phyloP scores from a whole-genome alignment of 805 yeast genomes.

The Metschnikowia borealis region DNA sequence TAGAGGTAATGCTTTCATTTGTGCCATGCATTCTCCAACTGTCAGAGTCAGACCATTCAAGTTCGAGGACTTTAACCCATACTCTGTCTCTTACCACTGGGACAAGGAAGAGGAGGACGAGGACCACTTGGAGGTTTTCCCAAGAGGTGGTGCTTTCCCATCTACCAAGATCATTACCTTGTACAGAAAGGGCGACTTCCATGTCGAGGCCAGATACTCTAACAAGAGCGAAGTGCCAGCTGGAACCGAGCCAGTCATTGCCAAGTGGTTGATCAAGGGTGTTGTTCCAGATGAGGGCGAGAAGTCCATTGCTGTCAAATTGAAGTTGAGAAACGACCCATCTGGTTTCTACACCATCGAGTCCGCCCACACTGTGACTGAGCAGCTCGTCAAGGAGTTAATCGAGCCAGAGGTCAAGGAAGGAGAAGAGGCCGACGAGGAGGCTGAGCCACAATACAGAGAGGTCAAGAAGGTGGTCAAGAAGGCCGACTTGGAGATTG shows the following conservation, averaged over 20 bases:
- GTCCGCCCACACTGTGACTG: slow-evolving; percentile 92
- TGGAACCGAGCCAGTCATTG: slow-evolving; percentile 62
- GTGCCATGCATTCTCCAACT: slow-evolving; percentile 99
- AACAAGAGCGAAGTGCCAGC: slow-evolving; percentile 67
- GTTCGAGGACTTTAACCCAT: slow-evolving; percentile 90
- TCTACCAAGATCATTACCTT: slow-evolving; percentile 92
- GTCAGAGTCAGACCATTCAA: slow-evolving; percentile 98
- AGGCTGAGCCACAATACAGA: slow-evolving; percentile 79
- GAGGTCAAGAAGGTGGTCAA: slow-evolving; percentile 91
- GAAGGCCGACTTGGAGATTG: slow-evolving; percentile 72
- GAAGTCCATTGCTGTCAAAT: slow-evolving; percentile 74
- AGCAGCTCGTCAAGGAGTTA: slow-evolving; percentile 83
- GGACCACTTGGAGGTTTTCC: slow-evolving; percentile 93
- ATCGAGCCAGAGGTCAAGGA: slow-evolving; percentile 59
- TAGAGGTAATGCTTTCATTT: slow-evolving; percentile 96
- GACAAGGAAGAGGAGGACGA: slow-evolving; percentile 89
- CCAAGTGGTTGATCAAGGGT: slow-evolving; percentile 84
- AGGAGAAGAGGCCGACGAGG: slow-evolving; percentile 47
- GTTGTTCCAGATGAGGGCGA: slow-evolving; percentile 78
- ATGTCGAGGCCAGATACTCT: slow-evolving; percentile 82
- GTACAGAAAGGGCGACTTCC: slow-evolving; percentile 86
- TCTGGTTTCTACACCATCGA: slow-evolving; percentile 93
- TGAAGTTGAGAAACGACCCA: slow-evolving; percentile 95
- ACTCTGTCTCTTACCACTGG: slow-evolving; percentile 94
- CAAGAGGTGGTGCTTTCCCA: slow-evolving; percentile 89